Conservation (phyloP, 805 yeast genomes). For the Kazachstania taianensis region DNA sequence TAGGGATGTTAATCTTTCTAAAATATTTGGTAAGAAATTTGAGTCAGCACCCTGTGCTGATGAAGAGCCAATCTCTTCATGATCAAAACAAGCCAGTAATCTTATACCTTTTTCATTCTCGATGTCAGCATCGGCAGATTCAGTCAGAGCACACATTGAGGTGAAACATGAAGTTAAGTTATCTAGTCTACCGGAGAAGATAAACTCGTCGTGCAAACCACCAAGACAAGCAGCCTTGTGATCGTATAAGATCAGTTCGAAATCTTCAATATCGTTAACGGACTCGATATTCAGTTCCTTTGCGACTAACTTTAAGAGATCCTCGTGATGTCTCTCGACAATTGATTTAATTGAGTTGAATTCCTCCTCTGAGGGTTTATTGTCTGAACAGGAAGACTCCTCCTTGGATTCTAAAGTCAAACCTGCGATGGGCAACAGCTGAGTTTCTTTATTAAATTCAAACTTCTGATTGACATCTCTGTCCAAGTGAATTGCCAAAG, state of each 20-base stretch:
- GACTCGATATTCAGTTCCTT: constrained; percentile 43
- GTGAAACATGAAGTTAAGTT: constrained; percentile 82
- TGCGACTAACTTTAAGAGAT: constrained; percentile 61
- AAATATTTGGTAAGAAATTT: constrained; percentile 70
- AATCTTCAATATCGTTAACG: constrained; percentile 65
- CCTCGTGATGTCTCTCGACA: constrained; percentile 65
- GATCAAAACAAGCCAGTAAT: constrained; percentile 79
- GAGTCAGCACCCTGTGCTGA: constrained; percentile 97
- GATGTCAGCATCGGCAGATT: constrained; percentile 34
- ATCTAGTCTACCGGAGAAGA: constrained; percentile 86
- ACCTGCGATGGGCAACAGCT: constrained; percentile 80
- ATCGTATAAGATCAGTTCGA: constrained; percentile 79
- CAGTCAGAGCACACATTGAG: constrained; percentile 59
- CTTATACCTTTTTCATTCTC: constrained; percentile 48
- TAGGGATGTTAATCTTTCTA: constrained; percentile 53
- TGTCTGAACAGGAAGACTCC: constrained; percentile 25
- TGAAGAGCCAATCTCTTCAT: constrained; percentile 89
- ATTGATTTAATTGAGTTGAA: constrained; percentile 57
- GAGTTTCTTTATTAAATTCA: constrained; percentile 83
- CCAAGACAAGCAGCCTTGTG: constrained; percentile 77
- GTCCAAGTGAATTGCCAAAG: constrained; percentile 85
- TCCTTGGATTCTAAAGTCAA: constrained; percentile 29
- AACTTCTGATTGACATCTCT: constrained; percentile 68
- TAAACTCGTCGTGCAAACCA: constrained; percentile 82
- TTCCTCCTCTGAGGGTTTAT: constrained; percentile 39